phyloP scores from a whole-genome alignment of 2,329 filamentous ascomycete genomes.

The Colletotrichum sp. region DNA sequence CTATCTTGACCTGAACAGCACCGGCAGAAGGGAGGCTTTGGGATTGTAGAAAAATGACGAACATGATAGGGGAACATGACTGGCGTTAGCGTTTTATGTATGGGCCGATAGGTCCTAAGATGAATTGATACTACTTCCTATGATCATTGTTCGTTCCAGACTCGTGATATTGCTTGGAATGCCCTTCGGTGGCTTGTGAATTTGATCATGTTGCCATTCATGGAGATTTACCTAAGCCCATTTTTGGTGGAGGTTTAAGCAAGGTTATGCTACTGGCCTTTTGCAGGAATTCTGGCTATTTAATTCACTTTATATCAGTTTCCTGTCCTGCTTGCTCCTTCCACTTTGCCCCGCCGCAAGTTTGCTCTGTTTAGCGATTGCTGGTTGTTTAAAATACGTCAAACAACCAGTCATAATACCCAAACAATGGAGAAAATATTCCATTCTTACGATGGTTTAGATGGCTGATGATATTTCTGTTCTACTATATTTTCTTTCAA shows the following conservation, averaged over 20 bases:
- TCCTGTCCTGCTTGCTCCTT: not conserved
- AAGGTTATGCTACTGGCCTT: too few species aligned
- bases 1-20: slow-evolving; percentile 42
- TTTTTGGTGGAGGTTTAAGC: too few species aligned
- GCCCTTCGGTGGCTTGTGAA: not conserved
- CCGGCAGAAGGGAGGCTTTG: slow-evolving; percentile 42
- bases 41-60: slow-evolving; percentile 19
- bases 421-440: too few species aligned
- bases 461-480: not conserved
- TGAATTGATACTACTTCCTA: not conserved
- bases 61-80: not conserved
- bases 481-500: not conserved
- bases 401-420: too few species aligned
- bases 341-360: too few species aligned
- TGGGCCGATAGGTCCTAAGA: not conserved
- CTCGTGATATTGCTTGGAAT: accelerated
- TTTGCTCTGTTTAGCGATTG: too few species aligned
- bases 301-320: not conserved
- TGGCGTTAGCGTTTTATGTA: not conserved
- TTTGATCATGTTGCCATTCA: not conserved
- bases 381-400: too few species aligned
- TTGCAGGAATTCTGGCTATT: too few species aligned
- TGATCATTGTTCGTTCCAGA: not conserved
- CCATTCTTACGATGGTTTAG: not conserved
- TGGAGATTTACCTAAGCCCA: not conserved